Conservation (phyloP, 495 filamentous ascomycete species). For the Neurospora sp. region DNA sequence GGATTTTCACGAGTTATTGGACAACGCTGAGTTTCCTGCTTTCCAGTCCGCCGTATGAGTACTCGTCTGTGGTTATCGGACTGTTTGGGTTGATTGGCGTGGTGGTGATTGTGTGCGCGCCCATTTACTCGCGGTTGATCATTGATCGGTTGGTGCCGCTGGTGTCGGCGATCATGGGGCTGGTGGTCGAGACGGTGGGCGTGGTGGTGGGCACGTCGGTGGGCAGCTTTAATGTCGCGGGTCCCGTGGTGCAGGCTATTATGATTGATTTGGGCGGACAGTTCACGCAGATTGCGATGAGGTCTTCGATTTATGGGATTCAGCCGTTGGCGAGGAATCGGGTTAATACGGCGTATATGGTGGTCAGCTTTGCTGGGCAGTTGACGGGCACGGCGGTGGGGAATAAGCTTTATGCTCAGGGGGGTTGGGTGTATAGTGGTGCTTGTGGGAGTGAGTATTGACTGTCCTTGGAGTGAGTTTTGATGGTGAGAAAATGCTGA, state of each 20-base stretch:
- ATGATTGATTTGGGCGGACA: conserved; percentile 65
- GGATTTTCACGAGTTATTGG: conserved; percentile 50
- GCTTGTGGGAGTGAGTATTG: conserved; percentile 42
- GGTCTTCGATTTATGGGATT: conserved; percentile 59
- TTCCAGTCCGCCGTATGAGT: conserved; percentile 56
- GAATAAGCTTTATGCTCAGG: conserved; percentile 55
- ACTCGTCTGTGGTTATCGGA: conserved; percentile 56
- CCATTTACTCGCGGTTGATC: conserved; percentile 57
- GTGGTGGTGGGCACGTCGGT: conserved; percentile 61
- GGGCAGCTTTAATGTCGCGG: conserved; percentile 55
- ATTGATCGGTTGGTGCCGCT: conserved; percentile 60
- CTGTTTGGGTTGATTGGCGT: conserved; percentile 74
- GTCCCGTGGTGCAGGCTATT: conserved; percentile 66
- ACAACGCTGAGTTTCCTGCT: conserved; percentile 78
- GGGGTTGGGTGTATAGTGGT: conserved; percentile 62
- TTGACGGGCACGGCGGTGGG: conserved; percentile 66
- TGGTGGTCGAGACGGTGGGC: conserved; percentile 47
- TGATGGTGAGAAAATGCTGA: not conserved
- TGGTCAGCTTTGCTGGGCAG: conserved; percentile 64
- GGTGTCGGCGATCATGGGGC: conserved; percentile 55
- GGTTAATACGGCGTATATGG: conserved; percentile 79
- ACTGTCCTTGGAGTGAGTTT: not conserved
- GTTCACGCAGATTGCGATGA: conserved; percentile 65
- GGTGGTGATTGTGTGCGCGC: conserved; percentile 52
- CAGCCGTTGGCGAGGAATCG: conserved; percentile 64